Evolutionary conservation across 106 monocot species (phyloP).

Genomic region (Xerophyta viscosa): DNA sequence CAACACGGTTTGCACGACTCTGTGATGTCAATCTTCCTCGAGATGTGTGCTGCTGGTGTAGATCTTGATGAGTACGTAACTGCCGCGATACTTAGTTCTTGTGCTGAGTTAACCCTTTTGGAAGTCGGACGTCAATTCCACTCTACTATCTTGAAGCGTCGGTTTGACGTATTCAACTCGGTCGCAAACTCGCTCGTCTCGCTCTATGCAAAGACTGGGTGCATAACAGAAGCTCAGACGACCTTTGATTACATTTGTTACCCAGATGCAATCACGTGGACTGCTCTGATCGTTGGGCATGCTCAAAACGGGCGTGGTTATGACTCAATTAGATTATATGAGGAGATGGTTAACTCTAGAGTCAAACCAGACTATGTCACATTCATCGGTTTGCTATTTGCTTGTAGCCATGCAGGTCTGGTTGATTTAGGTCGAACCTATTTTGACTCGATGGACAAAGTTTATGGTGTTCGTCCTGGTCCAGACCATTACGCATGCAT

Average conservation of each 20-base stretch:
- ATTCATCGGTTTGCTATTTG: conserved; percentile 51
- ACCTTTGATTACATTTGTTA: conserved; percentile 23
- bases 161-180: conserved; percentile 31
- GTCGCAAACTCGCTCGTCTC: conserved; percentile 46
- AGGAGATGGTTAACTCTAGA: conserved; percentile 18
- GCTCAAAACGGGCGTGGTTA: conserved; percentile 50
- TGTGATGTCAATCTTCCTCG: conserved; percentile 23
- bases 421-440: conserved; percentile 22
- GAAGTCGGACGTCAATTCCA: conserved; percentile 45
- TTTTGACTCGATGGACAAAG: conserved; percentile 41
- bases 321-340: conserved; percentile 33
- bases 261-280: conserved; percentile 41
- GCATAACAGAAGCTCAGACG: conserved; percentile 26
- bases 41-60: conserved; percentile 22
- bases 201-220: conserved; percentile 58
- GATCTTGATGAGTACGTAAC: conserved; percentile 30
- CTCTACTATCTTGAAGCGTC: conserved; percentile 1
- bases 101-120: conserved; percentile 31
- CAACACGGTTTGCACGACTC: conserved; percentile 17
- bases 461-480: conserved; percentile 32
- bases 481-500: conserved; percentile 61
- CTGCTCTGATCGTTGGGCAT: conserved; percentile 44
- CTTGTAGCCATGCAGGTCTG: conserved; percentile 62
- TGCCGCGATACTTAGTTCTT: conserved; percentile 47
- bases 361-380: conserved; percentile 46